These are phyloP conservation scores for Murraya koenigii DNA, from an alignment of 345 rosid genomes.

Conservation along the genomic window DNA sequence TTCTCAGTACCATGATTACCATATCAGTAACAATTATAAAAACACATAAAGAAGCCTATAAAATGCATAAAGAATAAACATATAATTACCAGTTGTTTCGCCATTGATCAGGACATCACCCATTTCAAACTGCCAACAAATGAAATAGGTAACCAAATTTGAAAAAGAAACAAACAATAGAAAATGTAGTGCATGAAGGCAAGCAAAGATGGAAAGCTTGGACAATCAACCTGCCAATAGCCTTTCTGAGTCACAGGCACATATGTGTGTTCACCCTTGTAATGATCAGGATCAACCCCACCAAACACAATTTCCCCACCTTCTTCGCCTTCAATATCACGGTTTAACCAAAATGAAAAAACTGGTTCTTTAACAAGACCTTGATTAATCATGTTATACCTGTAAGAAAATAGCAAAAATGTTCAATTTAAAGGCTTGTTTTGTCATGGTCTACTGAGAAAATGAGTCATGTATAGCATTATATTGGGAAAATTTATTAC, in stretches of 20 bases:
- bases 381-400: conserved; percentile 86
- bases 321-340: conserved; percentile 59
- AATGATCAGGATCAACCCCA: conserved; percentile 74
- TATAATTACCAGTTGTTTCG: conserved; percentile 66
- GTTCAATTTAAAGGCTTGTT: neutral
- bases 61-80: neutral
- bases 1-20: conserved; percentile 13
- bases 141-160: conserved; percentile 9
- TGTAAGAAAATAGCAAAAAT: conserved; percentile 21
- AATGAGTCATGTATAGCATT: too few relatives aligned
- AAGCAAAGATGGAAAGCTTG: conserved; percentile 1
- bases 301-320: conserved; percentile 97
- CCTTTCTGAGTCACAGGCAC: conserved; percentile 91
- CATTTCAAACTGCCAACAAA: conserved; percentile 62
- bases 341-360: conserved; percentile 94
- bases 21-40: neutral
- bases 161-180: neutral
- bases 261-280: conserved; percentile 78
- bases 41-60: neutral
- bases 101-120: conserved; percentile 78
- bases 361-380: conserved; percentile 75
- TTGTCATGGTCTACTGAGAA: neutral
- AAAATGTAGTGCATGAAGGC: neutral
- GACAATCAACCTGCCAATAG: conserved; percentile 75
- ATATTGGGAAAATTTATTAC: neutral